Evolutionary conservation across 805 yeast species (phyloP).

Genomic region (Nakazawaea holstii): DNA sequence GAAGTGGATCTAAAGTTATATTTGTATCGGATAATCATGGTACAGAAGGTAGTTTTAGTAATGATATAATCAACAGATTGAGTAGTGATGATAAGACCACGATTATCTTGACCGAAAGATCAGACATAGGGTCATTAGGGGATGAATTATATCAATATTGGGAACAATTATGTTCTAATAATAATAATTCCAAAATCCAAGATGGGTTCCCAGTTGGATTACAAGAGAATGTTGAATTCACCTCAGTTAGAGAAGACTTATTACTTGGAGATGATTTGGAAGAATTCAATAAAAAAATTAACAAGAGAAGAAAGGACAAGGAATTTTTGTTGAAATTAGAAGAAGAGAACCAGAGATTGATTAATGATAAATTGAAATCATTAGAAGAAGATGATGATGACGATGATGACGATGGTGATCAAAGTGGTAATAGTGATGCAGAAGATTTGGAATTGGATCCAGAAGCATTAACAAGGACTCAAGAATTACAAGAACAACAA

Average conservation of each 20-base stretch:
- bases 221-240: conserved; percentile 35
- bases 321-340: conserved; percentile 26
- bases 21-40: conserved; percentile 69
- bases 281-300: conserved; percentile 40
- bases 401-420: conserved; percentile 27
- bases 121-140: conserved; percentile 42
- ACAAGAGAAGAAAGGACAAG: conserved; percentile 36
- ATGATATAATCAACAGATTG: conserved; percentile 45
- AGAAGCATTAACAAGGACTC: conserved; percentile 3
- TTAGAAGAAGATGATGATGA: conserved; percentile 15
- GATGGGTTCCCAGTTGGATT: conserved; percentile 62
- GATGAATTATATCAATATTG: conserved; percentile 48
- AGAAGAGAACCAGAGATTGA: conserved; percentile 25
- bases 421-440: conserved; percentile 17
- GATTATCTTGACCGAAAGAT: conserved; percentile 67
- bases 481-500: conserved; percentile 13
- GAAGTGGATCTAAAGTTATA: conserved; percentile 72
- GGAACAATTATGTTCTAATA: conserved; percentile 35
- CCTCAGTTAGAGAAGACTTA: conserved; percentile 39
- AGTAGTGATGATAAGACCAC: conserved; percentile 66
- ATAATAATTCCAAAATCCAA: conserved; percentile 33
- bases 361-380: conserved; percentile 17
- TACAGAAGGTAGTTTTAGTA: conserved; percentile 57
- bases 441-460: conserved; percentile 14
- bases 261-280: conserved; percentile 46